Percentiles rank a stretch among this genome's conserved stretches.
Evolutionary conservation across 441 rosid species (phyloP).

Genomic region (Pelargonium myrrhifolium): DNA sequence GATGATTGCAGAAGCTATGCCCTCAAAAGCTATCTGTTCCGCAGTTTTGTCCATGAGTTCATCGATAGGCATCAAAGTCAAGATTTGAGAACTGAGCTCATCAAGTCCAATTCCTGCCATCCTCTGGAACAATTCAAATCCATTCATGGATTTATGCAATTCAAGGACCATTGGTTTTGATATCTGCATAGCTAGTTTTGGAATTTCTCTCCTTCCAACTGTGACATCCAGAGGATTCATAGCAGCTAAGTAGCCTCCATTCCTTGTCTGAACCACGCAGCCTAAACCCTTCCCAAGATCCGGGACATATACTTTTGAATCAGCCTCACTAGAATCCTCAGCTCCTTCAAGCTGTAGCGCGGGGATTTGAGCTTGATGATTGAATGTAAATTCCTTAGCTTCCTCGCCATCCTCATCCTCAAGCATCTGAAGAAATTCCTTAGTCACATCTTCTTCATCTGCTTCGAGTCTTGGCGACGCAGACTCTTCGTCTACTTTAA

Average conservation of each 20-base stretch:
- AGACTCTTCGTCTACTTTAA: conserved; percentile 32
- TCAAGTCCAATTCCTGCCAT: conserved; percentile 53
- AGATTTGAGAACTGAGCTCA: conserved; percentile 51
- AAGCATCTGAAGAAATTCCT: conserved; percentile 78
- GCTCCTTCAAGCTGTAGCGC: conserved; percentile 42
- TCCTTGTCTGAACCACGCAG: conserved; percentile 77
- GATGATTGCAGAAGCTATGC: conserved; percentile 84
- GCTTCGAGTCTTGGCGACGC: conserved; percentile 63
- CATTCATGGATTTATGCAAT: conserved; percentile 29
- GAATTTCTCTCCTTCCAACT: conserved; percentile 62
- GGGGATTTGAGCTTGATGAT: conserved; percentile 32
- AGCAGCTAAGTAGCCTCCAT: conserved; percentile 82
- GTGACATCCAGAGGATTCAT: conserved; percentile 60
- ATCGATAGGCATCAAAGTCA: conserved; percentile 59
- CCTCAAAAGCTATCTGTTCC: conserved; percentile 92
- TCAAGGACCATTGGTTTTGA: conserved; percentile 64
- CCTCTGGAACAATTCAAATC: conserved; percentile 64
- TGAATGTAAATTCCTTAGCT: conserved; percentile 22
- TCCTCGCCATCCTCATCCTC: conserved; percentile 50
- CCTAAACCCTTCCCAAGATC: conserved; percentile 88
- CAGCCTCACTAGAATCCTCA: conserved; percentile 39
- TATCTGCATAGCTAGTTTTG: conserved; percentile 84
- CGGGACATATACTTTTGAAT: conserved; percentile 47
- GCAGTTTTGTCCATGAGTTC: conserved; percentile 85
- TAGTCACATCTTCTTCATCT: conserved; percentile 75